These are phyloP conservation scores for Crithidia brevicula DNA, from an alignment of 208 protist species.

Conservation along the genomic window DNA sequence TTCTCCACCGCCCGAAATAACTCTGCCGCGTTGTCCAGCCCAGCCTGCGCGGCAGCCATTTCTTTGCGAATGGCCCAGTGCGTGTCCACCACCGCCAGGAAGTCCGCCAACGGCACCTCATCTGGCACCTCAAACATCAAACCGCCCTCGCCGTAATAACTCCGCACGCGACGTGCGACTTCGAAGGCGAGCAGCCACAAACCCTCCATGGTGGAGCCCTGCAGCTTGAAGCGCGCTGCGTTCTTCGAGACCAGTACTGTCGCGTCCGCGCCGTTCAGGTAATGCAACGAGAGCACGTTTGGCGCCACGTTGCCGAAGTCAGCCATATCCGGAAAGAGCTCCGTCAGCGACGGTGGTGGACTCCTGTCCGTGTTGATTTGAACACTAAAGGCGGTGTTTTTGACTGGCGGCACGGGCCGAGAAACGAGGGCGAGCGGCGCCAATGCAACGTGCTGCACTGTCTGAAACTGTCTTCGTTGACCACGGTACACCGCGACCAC, in stretches of 20 bases:
- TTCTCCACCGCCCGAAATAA: constrained; percentile 92
- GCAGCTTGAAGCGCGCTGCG: constrained; percentile 86
- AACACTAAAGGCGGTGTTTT: constrained; percentile 73
- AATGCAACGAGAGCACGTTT: constrained; percentile 87
- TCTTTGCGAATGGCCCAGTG: constrained; percentile 77
- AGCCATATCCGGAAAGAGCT: constrained; percentile 89
- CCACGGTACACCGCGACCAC: constrained; percentile 57
- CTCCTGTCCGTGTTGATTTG: constrained; percentile 91
- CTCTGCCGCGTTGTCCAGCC: constrained; percentile 56
- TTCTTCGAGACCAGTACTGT: constrained; percentile 94
- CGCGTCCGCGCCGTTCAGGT: constrained; percentile 86
- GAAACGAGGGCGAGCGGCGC: constrained; percentile 81
- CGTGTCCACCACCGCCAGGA: constrained; percentile 77
- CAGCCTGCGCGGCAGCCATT: constrained; percentile 41
- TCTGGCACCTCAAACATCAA: constrained; percentile 69
- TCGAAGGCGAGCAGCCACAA: constrained; percentile 86
- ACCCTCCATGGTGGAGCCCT: constrained; percentile 82
- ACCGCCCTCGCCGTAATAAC: constrained; percentile 39
- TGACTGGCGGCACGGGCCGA: constrained; percentile 61
- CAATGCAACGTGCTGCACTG: constrained; percentile 29
- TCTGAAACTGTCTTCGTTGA: constrained; percentile 35
- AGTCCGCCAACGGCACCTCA: constrained; percentile 79
- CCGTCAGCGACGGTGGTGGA: constrained; percentile 63
- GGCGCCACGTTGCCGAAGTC: constrained; percentile 31
- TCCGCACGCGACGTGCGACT: constrained; percentile 57